These are phyloP conservation scores for Mortierella sp. DNA, from an alignment of 371 early-diverging fungal species.

Conservation along the genomic window DNA sequence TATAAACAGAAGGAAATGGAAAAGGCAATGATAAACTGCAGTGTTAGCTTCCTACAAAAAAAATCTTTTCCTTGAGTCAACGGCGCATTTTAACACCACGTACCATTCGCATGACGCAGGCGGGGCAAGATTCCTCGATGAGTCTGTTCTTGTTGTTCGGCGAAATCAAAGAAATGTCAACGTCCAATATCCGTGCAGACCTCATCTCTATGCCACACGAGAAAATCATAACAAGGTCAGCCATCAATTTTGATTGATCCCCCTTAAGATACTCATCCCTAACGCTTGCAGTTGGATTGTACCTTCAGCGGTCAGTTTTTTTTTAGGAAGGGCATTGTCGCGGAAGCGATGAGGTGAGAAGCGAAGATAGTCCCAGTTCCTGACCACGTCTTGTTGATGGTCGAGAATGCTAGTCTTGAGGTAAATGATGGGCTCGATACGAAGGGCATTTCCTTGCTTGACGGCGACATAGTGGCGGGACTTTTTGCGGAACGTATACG, in stretches of 20 bases:
- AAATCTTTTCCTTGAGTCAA: background rate
- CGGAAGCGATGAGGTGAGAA: slow-evolving; percentile 45
- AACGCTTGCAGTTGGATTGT: background rate
- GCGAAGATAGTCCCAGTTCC: slow-evolving; percentile 53
- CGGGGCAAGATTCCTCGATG: slow-evolving; percentile 56
- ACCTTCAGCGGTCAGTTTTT: slow-evolving; percentile 52
- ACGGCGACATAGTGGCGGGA: slow-evolving; percentile 55
- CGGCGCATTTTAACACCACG: background rate
- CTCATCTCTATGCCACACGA: slow-evolving; percentile 31
- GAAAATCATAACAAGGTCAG: background rate
- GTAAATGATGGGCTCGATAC: slow-evolving; percentile 58
- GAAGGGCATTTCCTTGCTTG: slow-evolving; percentile 51
- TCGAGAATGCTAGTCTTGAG: slow-evolving; percentile 54
- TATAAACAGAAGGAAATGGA: background rate
- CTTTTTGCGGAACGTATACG: slow-evolving; percentile 57
- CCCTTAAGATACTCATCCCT: too few species aligned
- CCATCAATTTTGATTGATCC: too few species aligned
- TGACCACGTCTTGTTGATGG: slow-evolving; percentile 29
- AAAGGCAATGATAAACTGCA: background rate
- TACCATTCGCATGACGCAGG: slow-evolving; percentile 58
- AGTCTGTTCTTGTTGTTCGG: slow-evolving; percentile 47
- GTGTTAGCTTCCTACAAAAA: background rate
- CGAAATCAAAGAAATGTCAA: slow-evolving; percentile 45
- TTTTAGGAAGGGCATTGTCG: slow-evolving; percentile 51
- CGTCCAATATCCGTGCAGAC: slow-evolving; percentile 50